phyloP scores from a whole-genome alignment of 768 basidiomycete species.

The Kwoniella sp. region DNA sequence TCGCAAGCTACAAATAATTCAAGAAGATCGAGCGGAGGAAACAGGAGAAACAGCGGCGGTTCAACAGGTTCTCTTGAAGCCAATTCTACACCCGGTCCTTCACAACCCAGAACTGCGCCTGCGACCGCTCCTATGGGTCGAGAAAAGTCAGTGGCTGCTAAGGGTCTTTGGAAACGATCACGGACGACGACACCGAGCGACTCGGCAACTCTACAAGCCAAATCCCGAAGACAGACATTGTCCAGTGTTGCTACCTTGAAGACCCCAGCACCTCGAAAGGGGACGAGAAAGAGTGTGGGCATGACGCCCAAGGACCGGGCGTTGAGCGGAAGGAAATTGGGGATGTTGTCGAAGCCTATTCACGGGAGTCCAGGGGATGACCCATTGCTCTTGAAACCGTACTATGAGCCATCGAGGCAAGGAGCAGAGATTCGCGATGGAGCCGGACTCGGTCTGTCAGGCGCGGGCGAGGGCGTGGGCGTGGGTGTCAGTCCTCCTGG shows the following conservation, averaged over 20 bases:
- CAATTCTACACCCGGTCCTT: neutral
- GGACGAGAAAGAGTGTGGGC: conserved; percentile 9
- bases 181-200: neutral
- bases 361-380: conserved; percentile 30
- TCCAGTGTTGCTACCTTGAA: conserved; percentile 4
- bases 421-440: conserved; percentile 7
- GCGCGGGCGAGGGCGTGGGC: no score
- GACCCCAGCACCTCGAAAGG: conserved; percentile 3
- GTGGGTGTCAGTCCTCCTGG: neutral
- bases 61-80: neutral
- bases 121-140: conserved; percentile 13
- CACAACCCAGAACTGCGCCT: neutral
- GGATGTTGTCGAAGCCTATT: conserved; percentile 20
- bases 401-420: neutral
- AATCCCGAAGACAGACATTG: conserved; percentile 7
- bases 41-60: neutral
- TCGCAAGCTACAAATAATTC: conserved; percentile 4
- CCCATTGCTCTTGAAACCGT: conserved; percentile 22
- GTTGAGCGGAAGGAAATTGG: conserved; percentile 21
- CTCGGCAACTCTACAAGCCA: neutral
- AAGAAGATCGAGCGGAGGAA: conserved; percentile 6
- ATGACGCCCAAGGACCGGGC: conserved; percentile 21
- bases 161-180: neutral
- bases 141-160: conserved; percentile 1
- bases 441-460: conserved; percentile 3